Base-by-base conservation (phyloP, 23 red algal species). In the Gracilaria domingensis region DNA sequence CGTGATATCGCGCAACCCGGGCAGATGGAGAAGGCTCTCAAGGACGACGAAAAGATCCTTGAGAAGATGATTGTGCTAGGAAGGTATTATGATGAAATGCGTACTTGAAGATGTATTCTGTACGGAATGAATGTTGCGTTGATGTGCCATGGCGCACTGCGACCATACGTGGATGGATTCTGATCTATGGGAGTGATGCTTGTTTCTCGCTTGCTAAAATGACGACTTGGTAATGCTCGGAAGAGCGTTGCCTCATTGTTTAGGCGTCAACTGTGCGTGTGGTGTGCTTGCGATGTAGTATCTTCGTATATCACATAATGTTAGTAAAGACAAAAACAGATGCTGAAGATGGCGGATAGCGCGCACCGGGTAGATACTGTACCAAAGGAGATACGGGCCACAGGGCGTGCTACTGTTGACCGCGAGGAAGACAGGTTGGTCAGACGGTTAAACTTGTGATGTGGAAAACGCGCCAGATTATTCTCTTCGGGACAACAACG, bases 61-160 rank as follows among this genome's bases (percentile, higher is more conserved):
- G 88, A 83, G 53, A 92, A 92, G 78, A 92, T 92, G 88, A 74
- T 92, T 14, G 67, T 92, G 28, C 34, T 92, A 12, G 77, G 77
- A 53, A 82, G 57, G 57, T 92, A 83, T 34, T 83, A 61, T 38
- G 88, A 92, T 35, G 88, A 75, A 32, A 82, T 92, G 72, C 39
- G 72, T 51, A 74, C 33, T 61, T 65, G 76, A 59, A 28, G 30
- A 20, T 30, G 0, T 59, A 57, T n/a, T 47, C 2, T 4, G 0
- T 44, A 20, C 50, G 39, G 5, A 37, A 3, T 30, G 26, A 8
- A 13, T 0, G 8, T 12, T 83, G 36, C 4, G 0, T 29, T 23
- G 29, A 18, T 30, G 32, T 32, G 55, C 17, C 25, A 39, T 45
- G 4, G 51, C n/a, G n/a, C n/a, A n/a, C n/a, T n/a, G 33, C 48